Percentiles rank a stretch among this genome's conserved stretches.
Evolutionary conservation across 352 stramenopile species (phyloP).

Genomic region (Pythium folliculosum): DNA sequence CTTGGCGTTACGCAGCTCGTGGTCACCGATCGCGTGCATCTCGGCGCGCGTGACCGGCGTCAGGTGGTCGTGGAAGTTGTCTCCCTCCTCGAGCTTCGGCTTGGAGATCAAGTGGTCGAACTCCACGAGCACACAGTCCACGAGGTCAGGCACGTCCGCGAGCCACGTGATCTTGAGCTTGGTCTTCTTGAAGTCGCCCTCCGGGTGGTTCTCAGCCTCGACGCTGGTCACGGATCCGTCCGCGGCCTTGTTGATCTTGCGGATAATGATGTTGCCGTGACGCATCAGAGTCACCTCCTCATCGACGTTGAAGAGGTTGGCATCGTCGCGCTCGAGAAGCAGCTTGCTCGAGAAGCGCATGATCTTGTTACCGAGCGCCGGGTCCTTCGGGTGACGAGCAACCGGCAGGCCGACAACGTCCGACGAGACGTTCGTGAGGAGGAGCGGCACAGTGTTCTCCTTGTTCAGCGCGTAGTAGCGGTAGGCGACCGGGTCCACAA

Average conservation of each 20-base stretch:
- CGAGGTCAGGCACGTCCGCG: constrained; percentile 86
- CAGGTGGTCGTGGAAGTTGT: constrained; percentile 97
- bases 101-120: constrained; percentile 99
- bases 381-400: constrained; percentile 79
- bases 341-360: constrained; percentile 90
- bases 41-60: constrained; percentile 95
- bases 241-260: constrained; percentile 64
- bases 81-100: constrained; percentile 97
- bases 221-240: constrained; percentile 58
- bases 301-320: constrained; percentile 91
- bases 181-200: constrained; percentile 94
- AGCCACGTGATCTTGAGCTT: constrained; percentile 98
- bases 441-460: constrained; percentile 84
- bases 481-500: constrained; percentile 94
- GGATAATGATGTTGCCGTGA: constrained; percentile 93
- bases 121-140: constrained; percentile 93
- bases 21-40: constrained; percentile 93
- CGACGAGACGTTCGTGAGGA: constrained; percentile 78
- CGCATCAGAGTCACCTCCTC: constrained; percentile 98
- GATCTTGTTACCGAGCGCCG: constrained; percentile 80
- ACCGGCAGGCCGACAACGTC: constrained; percentile 68
- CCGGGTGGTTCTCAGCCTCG: constrained; percentile 74
- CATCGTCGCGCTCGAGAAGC: constrained; percentile 96
- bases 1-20: constrained; percentile 94
- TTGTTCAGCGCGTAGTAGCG: constrained; percentile 98